Evolutionary conservation across 106 monocot genomes (phyloP).

Genomic region (Phalaenopsis equestris): DNA sequence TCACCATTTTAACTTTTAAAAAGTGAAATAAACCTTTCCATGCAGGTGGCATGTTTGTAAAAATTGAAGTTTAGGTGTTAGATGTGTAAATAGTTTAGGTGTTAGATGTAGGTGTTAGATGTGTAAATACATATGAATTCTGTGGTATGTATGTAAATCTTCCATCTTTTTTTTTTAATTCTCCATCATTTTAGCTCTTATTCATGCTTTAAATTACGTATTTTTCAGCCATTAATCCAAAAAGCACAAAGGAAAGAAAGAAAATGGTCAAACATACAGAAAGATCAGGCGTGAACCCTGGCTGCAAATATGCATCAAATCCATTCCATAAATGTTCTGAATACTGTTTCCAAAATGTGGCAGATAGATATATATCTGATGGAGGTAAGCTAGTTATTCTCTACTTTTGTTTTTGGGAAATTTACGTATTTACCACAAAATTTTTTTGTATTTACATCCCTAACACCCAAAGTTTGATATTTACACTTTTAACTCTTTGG

Average conservation of each 20-base stretch:
- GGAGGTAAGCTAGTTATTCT: neutral
- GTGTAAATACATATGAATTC: no score
- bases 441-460: no score
- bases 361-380: neutral
- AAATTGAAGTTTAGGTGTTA: no score
- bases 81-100: no score
- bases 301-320: conserved; percentile 9
- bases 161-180: neutral
- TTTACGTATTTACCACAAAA: neutral
- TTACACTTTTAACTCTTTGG: no score
- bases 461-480: no score
- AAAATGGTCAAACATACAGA: neutral
- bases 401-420: neutral
- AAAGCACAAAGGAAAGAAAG: neutral
- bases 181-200: neutral
- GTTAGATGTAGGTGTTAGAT: no score
- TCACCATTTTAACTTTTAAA: no score
- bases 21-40: no score
- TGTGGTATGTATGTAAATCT: no score
- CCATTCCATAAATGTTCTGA: conserved; percentile 12
- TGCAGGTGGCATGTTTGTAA: no score
- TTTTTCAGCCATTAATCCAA: neutral
- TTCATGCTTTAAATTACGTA: neutral
- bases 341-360: conserved; percentile 9
- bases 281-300: neutral